A percentile compares a stretch with the other conserved stretches of the same genome.
Evolutionary conservation across 371 early-diverging fungal species (phyloP).

Genomic region (Nematocida major): DNA sequence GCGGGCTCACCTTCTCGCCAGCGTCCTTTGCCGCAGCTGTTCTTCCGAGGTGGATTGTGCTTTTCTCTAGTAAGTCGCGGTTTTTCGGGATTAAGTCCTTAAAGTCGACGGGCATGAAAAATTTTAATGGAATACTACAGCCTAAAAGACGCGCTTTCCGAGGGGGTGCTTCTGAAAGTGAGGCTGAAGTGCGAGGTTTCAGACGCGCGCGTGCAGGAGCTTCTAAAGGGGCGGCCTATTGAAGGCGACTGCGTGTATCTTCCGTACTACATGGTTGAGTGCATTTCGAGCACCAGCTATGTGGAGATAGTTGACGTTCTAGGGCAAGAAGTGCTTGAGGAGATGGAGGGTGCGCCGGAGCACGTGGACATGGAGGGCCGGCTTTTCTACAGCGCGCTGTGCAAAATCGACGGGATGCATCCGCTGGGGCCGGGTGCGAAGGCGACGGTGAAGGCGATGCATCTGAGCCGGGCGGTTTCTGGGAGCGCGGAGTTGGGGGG

Average conservation of each 20-base stretch:
- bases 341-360: slow-evolving; percentile 42
- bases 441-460: slow-evolving; percentile 3
- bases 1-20: neutral
- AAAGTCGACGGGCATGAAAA: slow-evolving; percentile 16
- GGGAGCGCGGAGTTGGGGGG: neutral
- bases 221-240: neutral
- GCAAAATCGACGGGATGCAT: neutral
- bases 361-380: neutral
- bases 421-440: neutral
- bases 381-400: neutral
- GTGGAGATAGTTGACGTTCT: neutral
- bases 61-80: slow-evolving; percentile 5
- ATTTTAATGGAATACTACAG: slow-evolving; percentile 49
- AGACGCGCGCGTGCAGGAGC: neutral
- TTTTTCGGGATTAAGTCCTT: slow-evolving; percentile 3
- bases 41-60: neutral
- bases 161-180: slow-evolving; percentile 3
- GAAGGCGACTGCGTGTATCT: slow-evolving; percentile 6
- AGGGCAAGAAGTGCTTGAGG: neutral
- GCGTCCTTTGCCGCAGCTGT: neutral
- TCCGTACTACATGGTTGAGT: slow-evolving; percentile 43
- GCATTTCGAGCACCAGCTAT: slow-evolving; percentile 14
- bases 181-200: neutral
- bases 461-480: neutral
- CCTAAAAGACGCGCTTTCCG: slow-evolving; percentile 43